A percentile compares a stretch with the other conserved stretches of the same genome.
phyloP scores from a whole-genome alignment of 257 asterid genomes.

The Nicotiana attenuata region DNA sequence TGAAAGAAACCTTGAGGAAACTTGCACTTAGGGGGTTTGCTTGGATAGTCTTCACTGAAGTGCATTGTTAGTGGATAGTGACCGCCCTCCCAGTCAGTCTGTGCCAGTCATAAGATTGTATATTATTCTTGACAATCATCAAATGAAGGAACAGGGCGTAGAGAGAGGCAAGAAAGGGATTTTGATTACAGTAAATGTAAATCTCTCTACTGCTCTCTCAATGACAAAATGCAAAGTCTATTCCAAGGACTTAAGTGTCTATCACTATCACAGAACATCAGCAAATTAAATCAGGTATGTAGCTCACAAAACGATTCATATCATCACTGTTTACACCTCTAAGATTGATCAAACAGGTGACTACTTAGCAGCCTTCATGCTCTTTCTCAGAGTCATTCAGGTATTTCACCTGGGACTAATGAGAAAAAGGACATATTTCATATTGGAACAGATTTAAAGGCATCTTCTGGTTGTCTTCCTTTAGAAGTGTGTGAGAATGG shows the following conservation, averaged over 20 bases:
- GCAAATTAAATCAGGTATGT: not conserved
- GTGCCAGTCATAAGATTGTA: conserved; percentile 14
- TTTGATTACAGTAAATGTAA: not conserved
- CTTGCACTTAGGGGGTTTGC: conserved; percentile 88
- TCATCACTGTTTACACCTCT: not conserved
- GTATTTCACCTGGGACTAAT: not conserved
- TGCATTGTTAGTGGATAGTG: conserved; percentile 69
- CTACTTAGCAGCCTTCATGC: not conserved
- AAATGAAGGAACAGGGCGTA: not conserved
- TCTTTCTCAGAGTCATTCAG: not conserved
- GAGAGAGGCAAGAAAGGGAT: not conserved
- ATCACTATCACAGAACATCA: not conserved
- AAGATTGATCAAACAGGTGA: not conserved
- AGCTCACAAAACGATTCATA: not conserved
- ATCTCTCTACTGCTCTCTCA: not conserved
- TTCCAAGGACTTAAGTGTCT: not conserved
- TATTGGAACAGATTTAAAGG: not conserved
- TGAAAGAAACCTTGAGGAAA: conserved; percentile 78
- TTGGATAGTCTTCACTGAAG: conserved; percentile 86
- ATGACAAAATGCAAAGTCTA: not conserved
- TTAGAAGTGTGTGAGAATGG: not conserved
- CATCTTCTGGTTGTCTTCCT: not conserved
- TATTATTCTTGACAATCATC: conserved; percentile 3
- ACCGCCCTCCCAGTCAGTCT: conserved; percentile 95
- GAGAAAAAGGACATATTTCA: not conserved